A percentile compares a stretch with the other conserved stretches of the same genome.
These are phyloP conservation scores for Lichtheimia ramosa DNA, from an alignment of 371 early-diverging fungal genomes.

Conservation along the genomic window DNA sequence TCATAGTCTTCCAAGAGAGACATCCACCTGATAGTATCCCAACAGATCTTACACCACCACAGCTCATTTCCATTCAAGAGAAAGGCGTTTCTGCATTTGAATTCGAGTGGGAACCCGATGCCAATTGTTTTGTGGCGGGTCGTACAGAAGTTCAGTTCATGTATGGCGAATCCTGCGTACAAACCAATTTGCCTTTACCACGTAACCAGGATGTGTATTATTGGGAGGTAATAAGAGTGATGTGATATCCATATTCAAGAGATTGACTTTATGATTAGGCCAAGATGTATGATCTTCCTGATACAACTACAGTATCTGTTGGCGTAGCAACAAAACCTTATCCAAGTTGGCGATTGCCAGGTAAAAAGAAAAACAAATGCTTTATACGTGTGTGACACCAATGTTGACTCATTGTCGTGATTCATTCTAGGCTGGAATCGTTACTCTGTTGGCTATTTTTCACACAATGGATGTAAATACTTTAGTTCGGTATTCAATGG, in stretches of 20 bases:
- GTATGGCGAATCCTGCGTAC: conserved; percentile 73
- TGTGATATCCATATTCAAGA: background rate
- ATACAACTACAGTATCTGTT: conserved; percentile 55
- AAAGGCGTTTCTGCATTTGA: conserved; percentile 86
- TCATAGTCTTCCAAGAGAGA: conserved; percentile 43
- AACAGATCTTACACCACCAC: conserved; percentile 68
- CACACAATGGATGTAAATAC: conserved; percentile 60
- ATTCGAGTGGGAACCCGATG: conserved; percentile 69
- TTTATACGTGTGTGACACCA: conserved; percentile 2
- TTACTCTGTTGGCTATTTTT: conserved; percentile 72
- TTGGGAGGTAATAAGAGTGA: conserved; percentile 42
- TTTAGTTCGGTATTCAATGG: conserved; percentile 66
- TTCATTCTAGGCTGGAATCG: conserved; percentile 63
- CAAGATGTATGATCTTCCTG: conserved; percentile 71
- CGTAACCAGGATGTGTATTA: conserved; percentile 76
- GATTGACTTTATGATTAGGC: conserved; percentile 27
- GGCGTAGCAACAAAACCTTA: conserved; percentile 73
- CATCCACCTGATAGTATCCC: conserved; percentile 65
- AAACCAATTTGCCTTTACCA: conserved; percentile 80
- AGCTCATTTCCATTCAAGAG: conserved; percentile 72
- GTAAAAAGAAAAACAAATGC: conserved; percentile 44
- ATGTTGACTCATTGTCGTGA: background rate
- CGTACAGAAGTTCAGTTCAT: conserved; percentile 75
- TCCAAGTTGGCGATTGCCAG: conserved; percentile 66
- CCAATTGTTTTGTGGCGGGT: conserved; percentile 65